phyloP scores from a whole-genome alignment of 495 filamentous ascomycete species.

The Penicillium coffeae region DNA sequence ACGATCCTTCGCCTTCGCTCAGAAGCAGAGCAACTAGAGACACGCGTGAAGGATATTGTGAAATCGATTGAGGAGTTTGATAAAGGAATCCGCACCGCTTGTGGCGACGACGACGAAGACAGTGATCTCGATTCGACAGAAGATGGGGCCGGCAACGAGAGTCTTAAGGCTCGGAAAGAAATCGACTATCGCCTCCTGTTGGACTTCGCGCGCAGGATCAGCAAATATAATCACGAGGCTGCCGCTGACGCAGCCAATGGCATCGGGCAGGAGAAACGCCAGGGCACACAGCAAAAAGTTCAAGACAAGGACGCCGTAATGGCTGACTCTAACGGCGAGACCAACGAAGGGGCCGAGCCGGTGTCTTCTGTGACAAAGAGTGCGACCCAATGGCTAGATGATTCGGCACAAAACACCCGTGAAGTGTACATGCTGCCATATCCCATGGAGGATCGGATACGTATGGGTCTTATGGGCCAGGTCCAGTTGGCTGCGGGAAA shows the following conservation, averaged over 20 bases:
- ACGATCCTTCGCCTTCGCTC: constrained; percentile 34
- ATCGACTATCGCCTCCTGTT: constrained; percentile 43
- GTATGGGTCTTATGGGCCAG: constrained; percentile 47
- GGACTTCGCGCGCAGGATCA: constrained; percentile 46
- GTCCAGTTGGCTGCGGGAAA: constrained; percentile 36
- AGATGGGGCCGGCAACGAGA: constrained; percentile 9
- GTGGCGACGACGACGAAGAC: constrained; percentile 30
- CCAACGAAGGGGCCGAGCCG: constrained; percentile 24
- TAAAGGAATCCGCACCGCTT: constrained; percentile 31
- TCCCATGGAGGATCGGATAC: constrained; percentile 46
- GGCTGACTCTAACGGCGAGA: constrained; percentile 26
- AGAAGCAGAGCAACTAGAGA: constrained; percentile 37
- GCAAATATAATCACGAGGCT: constrained; percentile 47
- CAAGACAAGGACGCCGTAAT: constrained; percentile 28
- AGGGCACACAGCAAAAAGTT: constrained; percentile 12
- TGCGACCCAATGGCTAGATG: constrained; percentile 45
- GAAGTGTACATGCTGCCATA: constrained; percentile 46
- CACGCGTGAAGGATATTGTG: constrained; percentile 40
- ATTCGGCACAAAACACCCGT: constrained; percentile 41
- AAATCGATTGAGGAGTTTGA: constrained; percentile 37
- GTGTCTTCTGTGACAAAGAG: constrained; percentile 41
- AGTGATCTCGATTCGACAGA: constrained; percentile 27
- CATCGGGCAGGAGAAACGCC: constrained; percentile 9
- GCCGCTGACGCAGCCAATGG: constrained; percentile 41
- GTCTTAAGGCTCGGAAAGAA: constrained; percentile 21